phyloP scores from a whole-genome alignment of 2,329 filamentous ascomycete genomes.

The Helotiales sp. region DNA sequence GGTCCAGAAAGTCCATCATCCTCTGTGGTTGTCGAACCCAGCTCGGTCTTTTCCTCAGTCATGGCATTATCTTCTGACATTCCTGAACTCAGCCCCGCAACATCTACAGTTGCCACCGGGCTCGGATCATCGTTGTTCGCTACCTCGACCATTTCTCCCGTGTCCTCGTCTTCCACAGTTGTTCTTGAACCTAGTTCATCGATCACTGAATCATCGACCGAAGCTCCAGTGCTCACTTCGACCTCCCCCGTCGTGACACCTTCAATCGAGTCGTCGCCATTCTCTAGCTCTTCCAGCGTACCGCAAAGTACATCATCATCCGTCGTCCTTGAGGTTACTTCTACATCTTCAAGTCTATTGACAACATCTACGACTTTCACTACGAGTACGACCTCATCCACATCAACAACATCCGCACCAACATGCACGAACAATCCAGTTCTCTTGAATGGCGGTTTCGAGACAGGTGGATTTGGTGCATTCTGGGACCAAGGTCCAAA shows the following conservation, averaged over 20 bases:
- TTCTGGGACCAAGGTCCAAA: background rate
- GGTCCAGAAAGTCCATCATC: background rate
- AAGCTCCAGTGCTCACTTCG: background rate
- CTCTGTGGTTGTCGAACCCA: background rate
- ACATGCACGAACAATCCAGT: background rate
- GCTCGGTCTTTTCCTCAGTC: background rate
- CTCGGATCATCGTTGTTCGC: no score
- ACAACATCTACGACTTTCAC: conserved; percentile 7
- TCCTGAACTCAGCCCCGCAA: background rate
- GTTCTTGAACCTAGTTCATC: no score
- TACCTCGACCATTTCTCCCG: no score
- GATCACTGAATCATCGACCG: background rate
- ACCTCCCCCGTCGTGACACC: background rate
- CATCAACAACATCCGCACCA: background rate
- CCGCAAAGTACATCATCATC: background rate
- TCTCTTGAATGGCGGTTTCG: conserved; percentile 14
- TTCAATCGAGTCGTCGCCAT: background rate
- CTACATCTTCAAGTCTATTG: background rate
- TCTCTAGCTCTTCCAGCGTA: background rate
- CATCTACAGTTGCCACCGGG: no score
- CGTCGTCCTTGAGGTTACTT: background rate
- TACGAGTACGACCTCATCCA: conserved; percentile 1
- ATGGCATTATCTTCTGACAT: background rate
- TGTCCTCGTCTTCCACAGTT: no score
- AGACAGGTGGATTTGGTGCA: background rate